These are phyloP conservation scores for Teratosphaeria pseudoeucalypti DNA, from an alignment of 2,329 filamentous ascomycete species.

Conservation along the genomic window DNA sequence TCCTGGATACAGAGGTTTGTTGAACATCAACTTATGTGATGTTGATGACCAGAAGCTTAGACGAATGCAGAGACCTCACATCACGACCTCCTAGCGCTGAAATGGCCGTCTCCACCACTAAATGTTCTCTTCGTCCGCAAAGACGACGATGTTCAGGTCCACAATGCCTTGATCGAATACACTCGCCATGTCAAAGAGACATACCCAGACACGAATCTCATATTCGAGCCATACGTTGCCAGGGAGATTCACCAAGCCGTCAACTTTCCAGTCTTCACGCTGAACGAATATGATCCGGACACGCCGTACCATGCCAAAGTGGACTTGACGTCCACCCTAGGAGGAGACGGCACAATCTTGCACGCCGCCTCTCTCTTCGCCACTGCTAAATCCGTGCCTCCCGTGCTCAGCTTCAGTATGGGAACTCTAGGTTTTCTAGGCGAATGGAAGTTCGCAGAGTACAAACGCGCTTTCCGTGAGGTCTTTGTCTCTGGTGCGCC, in stretches of 20 bases:
- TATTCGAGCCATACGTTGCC: slow-evolving; percentile 72
- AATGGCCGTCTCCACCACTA: slow-evolving; percentile 57
- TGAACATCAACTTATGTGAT: slow-evolving; percentile 57
- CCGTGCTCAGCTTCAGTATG: slow-evolving; percentile 92
- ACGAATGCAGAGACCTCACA: slow-evolving; percentile 39
- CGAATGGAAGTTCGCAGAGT: slow-evolving; percentile 91
- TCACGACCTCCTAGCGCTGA: slow-evolving; percentile 53
- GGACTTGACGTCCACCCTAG: slow-evolving; percentile 80
- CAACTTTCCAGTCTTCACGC: slow-evolving; percentile 60
- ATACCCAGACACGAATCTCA: slow-evolving; percentile 70
- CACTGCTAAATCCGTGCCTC: slow-evolving; percentile 69
- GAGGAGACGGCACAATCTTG: slow-evolving; percentile 85
- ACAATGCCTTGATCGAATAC: slow-evolving; percentile 48
- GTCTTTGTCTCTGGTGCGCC: slow-evolving; percentile 72
- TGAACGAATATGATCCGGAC: slow-evolving; percentile 24
- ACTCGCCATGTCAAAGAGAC: slow-evolving; percentile 61
- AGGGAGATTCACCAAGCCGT: slow-evolving; percentile 59
- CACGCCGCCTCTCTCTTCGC: slow-evolving; percentile 81
- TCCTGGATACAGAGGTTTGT: slow-evolving; percentile 54
- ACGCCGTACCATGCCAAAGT: slow-evolving; percentile 62
- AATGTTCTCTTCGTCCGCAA: slow-evolving; percentile 63
- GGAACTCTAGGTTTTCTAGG: slow-evolving; percentile 89
- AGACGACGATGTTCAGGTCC: slow-evolving; percentile 46
- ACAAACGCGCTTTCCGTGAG: slow-evolving; percentile 84
- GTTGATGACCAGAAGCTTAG: slow-evolving; percentile 31